Evolutionary conservation across 805 yeast species (phyloP).

Genomic region (Saccharomycopsis olivae): DNA sequence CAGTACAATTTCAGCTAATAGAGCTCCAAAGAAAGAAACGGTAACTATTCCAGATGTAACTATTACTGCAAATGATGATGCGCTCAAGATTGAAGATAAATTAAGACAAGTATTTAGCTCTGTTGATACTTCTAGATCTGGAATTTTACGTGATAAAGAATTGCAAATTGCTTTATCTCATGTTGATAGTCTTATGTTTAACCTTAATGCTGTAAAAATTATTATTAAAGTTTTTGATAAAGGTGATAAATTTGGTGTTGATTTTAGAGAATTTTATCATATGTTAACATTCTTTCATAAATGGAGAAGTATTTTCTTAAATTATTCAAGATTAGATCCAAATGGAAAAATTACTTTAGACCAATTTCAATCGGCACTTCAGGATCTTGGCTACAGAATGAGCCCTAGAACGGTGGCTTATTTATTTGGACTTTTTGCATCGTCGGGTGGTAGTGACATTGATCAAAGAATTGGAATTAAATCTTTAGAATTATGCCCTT

Average conservation of each 20-base stretch:
- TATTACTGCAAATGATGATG: constrained; percentile 4
- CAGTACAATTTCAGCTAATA: too few species aligned
- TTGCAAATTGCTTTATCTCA: neutral
- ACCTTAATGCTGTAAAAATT: constrained; percentile 45
- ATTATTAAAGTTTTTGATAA: constrained; percentile 57
- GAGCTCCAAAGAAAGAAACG: too few species aligned
- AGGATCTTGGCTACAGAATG: constrained; percentile 55
- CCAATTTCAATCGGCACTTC: constrained; percentile 51
- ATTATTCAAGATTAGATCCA: constrained; percentile 42
- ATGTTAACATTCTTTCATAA: constrained; percentile 63
- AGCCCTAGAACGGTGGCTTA: constrained; percentile 48
- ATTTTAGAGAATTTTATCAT: constrained; percentile 54
- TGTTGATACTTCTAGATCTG: constrained; percentile 36
- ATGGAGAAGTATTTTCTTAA: constrained; percentile 53
- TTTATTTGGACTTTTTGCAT: constrained; percentile 40
- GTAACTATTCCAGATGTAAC: neutral
- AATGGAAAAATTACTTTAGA: constrained; percentile 45
- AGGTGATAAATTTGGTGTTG: constrained; percentile 31
- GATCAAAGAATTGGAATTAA: constrained; percentile 18
- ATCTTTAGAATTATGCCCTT: constrained; percentile 58
- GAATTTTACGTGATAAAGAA: neutral
- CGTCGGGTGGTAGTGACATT: too few species aligned
- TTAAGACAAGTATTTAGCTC: constrained; percentile 39
- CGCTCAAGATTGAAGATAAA: constrained; percentile 30
- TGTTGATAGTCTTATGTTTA: constrained; percentile 36